Percentiles rank a stretch among this genome's conserved stretches.
Evolutionary conservation across 352 stramenopile species (phyloP).

Genomic region (Pythium folliculosum): DNA sequence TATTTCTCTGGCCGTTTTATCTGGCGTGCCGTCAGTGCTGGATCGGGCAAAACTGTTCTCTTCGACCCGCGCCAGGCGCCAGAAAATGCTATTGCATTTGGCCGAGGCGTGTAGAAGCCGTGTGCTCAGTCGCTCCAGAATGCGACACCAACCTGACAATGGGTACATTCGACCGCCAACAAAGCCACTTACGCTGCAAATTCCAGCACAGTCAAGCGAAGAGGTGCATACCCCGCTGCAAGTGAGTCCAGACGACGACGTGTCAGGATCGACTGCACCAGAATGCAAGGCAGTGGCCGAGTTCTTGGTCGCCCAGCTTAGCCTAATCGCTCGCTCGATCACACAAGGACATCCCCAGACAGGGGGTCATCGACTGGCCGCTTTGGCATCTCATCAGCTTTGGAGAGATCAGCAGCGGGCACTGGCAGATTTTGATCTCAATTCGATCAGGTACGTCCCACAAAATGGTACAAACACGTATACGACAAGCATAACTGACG

Average conservation of each 20-base stretch:
- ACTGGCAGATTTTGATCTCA: slow-evolving; percentile 17
- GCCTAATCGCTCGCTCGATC: slow-evolving; percentile 12
- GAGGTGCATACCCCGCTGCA: not conserved
- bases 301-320: slow-evolving; percentile 17
- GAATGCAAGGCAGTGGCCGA: slow-evolving; percentile 21
- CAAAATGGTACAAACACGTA: not conserved
- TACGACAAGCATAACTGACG: not conserved
- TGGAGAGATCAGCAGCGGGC: slow-evolving; percentile 29
- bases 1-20: not conserved
- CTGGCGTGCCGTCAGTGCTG: slow-evolving; percentile 5
- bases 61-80: slow-evolving; percentile 3
- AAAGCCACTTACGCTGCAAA: slow-evolving; percentile 13
- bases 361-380: not conserved
- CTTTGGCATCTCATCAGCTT: slow-evolving; percentile 18
- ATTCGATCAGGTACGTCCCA: slow-evolving; percentile 19
- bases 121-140: slow-evolving; percentile 18
- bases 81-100: slow-evolving; percentile 18
- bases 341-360: not conserved
- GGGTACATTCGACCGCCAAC: slow-evolving; percentile 7
- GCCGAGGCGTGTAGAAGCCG: slow-evolving; percentile 27
- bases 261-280: not conserved
- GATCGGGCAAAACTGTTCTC: slow-evolving; percentile 15
- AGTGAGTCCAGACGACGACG: slow-evolving; percentile 12
- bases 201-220: not conserved
- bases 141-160: slow-evolving; percentile 18